Conservation (phyloP, 371 early-diverging fungal genomes). For the Gilbertella persicaria region DNA sequence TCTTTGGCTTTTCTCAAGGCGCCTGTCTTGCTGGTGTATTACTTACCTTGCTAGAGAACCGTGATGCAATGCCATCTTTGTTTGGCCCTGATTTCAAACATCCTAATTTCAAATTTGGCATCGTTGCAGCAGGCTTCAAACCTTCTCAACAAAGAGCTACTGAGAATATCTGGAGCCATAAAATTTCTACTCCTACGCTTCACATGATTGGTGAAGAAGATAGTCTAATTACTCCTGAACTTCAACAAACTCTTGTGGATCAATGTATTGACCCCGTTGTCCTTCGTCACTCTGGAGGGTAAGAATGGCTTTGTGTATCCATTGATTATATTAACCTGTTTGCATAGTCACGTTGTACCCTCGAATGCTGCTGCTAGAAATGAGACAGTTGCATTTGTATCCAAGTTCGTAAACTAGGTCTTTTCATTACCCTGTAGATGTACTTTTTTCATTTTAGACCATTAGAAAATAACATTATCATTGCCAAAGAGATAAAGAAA, state of each 20-base stretch:
- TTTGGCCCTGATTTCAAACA: constrained; percentile 37
- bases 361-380: constrained; percentile 65
- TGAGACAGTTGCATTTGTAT: constrained; percentile 60
- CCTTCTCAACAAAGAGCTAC: constrained; percentile 41
- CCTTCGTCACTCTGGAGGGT: constrained; percentile 56
- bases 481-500: too few species aligned
- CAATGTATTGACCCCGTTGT: constrained; percentile 38
- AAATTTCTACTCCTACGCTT: constrained; percentile 58
- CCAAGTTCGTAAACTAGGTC: constrained; percentile 33
- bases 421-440: too few species aligned
- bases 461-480: too few species aligned
- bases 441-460: neutral
- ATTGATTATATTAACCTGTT: neutral
- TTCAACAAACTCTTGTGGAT: constrained; percentile 41
- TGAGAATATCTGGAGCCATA: constrained; percentile 34
- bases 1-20: constrained; percentile 77
- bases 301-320: constrained; percentile 11
- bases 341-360: constrained; percentile 65
- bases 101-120: constrained; percentile 61
- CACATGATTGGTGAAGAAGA: constrained; percentile 71
- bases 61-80: constrained; percentile 24
- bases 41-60: constrained; percentile 46
- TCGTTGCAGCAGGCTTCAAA: constrained; percentile 63
- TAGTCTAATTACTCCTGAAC: constrained; percentile 50
- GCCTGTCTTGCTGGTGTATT: constrained; percentile 70